Conservation (phyloP, 139 green algal species). For the Picochlorum costavermella region DNA sequence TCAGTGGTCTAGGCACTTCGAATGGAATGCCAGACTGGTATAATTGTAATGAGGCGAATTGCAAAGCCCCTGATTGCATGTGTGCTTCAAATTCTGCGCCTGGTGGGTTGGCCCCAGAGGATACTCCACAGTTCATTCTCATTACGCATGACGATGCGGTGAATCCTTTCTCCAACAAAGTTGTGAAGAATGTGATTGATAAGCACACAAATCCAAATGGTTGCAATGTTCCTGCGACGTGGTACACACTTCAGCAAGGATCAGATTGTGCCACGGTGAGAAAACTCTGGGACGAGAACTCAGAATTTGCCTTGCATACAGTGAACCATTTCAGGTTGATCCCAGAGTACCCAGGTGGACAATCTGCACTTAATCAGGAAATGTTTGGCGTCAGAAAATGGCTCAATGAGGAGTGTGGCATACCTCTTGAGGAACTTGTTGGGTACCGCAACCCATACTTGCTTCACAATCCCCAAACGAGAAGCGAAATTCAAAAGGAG, state of each 20-base stretch:
- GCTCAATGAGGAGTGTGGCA: constrained; percentile 3
- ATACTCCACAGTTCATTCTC: constrained; percentile 29
- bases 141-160: constrained; percentile 22
- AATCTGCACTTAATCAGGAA: constrained; percentile 4
- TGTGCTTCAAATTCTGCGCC: constrained; percentile 14
- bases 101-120: constrained; percentile 11
- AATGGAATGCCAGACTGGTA: constrained; percentile 10
- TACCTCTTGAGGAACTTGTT: constrained; percentile 12
- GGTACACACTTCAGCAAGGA: constrained; percentile 18
- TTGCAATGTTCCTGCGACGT: constrained; percentile 23
- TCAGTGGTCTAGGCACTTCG: not conserved
- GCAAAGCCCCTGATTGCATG: constrained; percentile 14
- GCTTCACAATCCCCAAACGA: constrained; percentile 17
- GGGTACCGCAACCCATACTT: constrained; percentile 21
- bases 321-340: constrained; percentile 11
- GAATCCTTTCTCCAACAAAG: constrained; percentile 12
- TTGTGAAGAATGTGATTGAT: constrained; percentile 20
- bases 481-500: not conserved
- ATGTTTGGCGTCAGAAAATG: constrained; percentile 12
- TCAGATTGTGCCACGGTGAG: constrained; percentile 15
- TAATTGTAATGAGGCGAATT: constrained; percentile 14
- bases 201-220: constrained; percentile 25
- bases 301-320: constrained; percentile 23
- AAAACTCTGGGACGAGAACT: constrained; percentile 14
- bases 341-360: not conserved